Conservation (phyloP, 805 yeast species). For the Candida ipomoeae region DNA sequence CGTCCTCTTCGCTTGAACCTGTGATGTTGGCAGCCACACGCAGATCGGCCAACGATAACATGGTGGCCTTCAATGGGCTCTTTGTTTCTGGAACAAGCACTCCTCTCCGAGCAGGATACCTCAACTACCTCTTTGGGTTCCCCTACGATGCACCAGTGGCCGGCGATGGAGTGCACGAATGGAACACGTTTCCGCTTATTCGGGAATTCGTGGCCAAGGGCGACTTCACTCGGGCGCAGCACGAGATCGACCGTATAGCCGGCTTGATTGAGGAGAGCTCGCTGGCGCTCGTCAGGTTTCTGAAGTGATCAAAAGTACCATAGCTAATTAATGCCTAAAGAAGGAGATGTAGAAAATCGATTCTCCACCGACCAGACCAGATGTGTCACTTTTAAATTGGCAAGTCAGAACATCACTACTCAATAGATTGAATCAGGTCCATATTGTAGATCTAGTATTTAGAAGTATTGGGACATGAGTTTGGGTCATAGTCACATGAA, state of each 20-base stretch:
- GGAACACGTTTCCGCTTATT: conserved; percentile 73
- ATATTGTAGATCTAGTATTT: no score
- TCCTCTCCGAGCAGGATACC: conserved; percentile 57
- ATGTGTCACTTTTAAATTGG: no score
- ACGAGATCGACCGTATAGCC: conserved; percentile 45
- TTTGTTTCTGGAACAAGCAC: conserved; percentile 46
- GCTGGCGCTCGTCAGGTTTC: background rate
- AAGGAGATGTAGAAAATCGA: background rate
- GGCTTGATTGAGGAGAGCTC: conserved; percentile 20
- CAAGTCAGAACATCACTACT: no score
- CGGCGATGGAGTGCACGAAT: conserved; percentile 33
- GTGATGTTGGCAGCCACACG: conserved; percentile 66
- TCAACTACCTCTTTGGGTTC: conserved; percentile 67
- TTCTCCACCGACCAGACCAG: no score
- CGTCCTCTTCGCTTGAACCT: conserved; percentile 61
- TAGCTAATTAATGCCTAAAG: background rate
- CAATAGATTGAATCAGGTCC: no score
- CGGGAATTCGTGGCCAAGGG: conserved; percentile 58
- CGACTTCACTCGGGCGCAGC: conserved; percentile 52
- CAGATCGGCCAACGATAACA: conserved; percentile 75
- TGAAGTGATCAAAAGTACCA: background rate
- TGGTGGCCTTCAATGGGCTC: conserved; percentile 51
- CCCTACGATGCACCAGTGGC: conserved; percentile 50
- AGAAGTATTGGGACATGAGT: no score
- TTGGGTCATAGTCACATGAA: no score